Conservation (phyloP, 768 basidiomycete genomes). For the Nidularia pulvinata region DNA sequence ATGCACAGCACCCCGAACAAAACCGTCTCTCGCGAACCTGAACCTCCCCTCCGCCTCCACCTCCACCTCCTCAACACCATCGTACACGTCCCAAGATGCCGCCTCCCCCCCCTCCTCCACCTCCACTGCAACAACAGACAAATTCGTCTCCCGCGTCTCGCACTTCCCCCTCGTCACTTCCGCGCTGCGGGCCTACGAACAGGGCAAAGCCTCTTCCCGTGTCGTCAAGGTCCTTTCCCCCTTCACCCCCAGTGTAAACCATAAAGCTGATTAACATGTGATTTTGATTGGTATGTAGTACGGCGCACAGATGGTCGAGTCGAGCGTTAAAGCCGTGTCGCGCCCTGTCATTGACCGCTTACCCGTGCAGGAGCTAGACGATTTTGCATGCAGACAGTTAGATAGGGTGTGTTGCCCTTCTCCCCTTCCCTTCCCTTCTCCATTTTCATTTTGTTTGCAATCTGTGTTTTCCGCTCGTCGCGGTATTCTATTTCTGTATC, state of each 20-base stretch:
- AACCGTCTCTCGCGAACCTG: neutral
- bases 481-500: too few relatives aligned
- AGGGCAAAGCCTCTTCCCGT: neutral
- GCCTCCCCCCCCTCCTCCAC: neutral
- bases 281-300: constrained; percentile 44
- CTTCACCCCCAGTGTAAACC: neutral
- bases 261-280: neutral
- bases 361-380: constrained; percentile 77
- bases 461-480: too few relatives aligned
- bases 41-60: neutral
- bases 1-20: neutral
- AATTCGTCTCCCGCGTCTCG: neutral
- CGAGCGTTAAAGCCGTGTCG: constrained; percentile 78
- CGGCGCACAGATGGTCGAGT: constrained; percentile 87
- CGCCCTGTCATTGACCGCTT: constrained; percentile 80
- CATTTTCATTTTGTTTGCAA: neutral
- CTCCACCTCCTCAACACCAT: neutral
- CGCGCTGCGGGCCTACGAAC: neutral
- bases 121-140: neutral
- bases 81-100: neutral
- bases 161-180: neutral
- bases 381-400: constrained; percentile 87
- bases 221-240: neutral
- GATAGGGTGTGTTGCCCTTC: constrained; percentile 60
- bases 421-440: neutral